Evolutionary conservation across 306 rosid genomes (phyloP).

Genomic region (Trichosanthes cucumerina): DNA sequence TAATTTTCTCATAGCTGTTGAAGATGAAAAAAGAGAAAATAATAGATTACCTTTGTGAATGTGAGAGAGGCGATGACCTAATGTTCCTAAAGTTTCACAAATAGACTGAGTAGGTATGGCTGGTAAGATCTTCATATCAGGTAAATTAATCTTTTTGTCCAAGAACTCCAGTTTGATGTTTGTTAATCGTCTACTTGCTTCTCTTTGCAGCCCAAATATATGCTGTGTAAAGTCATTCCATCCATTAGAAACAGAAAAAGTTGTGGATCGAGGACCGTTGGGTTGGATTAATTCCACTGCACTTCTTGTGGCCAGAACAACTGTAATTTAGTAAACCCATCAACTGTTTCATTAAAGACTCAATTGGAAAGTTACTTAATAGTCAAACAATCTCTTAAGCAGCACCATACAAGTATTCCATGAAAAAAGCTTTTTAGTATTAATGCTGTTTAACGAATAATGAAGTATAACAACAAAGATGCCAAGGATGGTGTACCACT

Average conservation of each 20-base stretch:
- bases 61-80: conserved; percentile 33
- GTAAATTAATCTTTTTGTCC: conserved; percentile 32
- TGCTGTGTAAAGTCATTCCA: conserved; percentile 34
- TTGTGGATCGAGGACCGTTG: conserved; percentile 22
- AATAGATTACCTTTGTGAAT: conserved; percentile 40
- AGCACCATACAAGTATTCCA: neutral
- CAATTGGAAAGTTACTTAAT: neutral
- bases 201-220: conserved; percentile 43
- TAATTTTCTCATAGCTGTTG: neutral
- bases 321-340: conserved; percentile 23
- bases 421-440: neutral
- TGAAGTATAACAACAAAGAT: neutral
- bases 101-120: conserved; percentile 29
- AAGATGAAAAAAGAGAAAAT: neutral
- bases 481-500: conserved; percentile 29
- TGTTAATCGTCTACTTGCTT: conserved; percentile 35
- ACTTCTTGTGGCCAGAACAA: conserved; percentile 40
- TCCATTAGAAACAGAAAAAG: conserved; percentile 19
- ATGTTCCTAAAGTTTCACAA: conserved; percentile 30
- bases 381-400: neutral
- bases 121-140: conserved; percentile 35
- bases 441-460: neutral
- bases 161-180: conserved; percentile 37
- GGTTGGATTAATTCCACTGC: conserved; percentile 35
- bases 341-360: neutral